Base-by-base conservation (phyloP, 176 grass and related monocot species). In the Paspalum notatum region DNA sequence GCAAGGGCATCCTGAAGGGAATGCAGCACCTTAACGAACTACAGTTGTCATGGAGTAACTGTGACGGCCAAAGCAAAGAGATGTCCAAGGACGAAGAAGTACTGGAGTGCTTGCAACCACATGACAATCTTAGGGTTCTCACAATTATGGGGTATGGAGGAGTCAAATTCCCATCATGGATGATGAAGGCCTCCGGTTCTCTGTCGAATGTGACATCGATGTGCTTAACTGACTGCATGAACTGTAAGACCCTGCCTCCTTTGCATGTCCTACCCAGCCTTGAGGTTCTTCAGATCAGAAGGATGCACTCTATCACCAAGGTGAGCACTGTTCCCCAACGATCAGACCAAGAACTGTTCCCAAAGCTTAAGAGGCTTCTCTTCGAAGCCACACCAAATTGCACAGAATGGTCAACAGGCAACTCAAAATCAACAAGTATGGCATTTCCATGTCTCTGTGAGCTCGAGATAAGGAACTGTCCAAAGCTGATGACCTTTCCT, bases 391-490 rank as follows among this genome's bases (percentile, higher is more conserved):
- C 25, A 3, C n/a, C 24, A 14, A n/a, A 89, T 77, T 85, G 72
- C n/a, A 52, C 65, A 21, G 87, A 77, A 76, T 89, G 87, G 87
- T 66, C 59, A 21, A 81, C 49, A 44, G 72, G 64, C 6, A 82
- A 43, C 45, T 71, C 61, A 48, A 57, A 53, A 38, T 67, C 47
- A 64, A 64, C 18, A 66, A n/a, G 18, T 51, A 62, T 17, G 10
- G 1, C 45, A 18, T 89, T 89, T 66, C 83, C 77, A 44, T 63
- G 48, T 68, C 87, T 89, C 60, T 66, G 49, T 75, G 56, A 72
- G 49, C 78, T 89, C 0, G 78, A 77, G 25, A 53, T 89, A 65
- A 78, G 65, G 52, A 82, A 89, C 53, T 89, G 87, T 39, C 87
- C 87, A 45, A 59, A 42, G 48, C 66, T 86, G 45, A 62, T 12